These are phyloP conservation scores for Ophiostoma sp. DNA, from an alignment of 2,329 filamentous ascomycete genomes.

Conservation along the genomic window DNA sequence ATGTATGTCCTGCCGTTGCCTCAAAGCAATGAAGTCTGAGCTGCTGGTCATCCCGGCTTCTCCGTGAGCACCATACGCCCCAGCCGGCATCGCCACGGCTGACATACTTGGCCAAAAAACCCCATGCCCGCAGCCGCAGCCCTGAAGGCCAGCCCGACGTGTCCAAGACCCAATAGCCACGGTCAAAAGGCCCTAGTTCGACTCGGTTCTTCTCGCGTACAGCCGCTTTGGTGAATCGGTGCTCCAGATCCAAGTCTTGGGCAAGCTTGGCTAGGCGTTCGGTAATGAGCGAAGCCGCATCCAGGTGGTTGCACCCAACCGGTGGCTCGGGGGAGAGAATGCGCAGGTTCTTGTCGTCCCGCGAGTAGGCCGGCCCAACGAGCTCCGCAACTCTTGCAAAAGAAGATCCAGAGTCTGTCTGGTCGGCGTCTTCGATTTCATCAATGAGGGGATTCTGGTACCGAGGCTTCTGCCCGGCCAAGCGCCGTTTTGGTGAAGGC, in stretches of 20 bases:
- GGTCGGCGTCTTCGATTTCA: slow-evolving; percentile 5
- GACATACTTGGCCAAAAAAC: slow-evolving; percentile 56
- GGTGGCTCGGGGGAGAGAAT: slow-evolving; percentile 52
- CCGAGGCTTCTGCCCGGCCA: background rate
- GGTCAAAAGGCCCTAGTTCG: slow-evolving; percentile 54
- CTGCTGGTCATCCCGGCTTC: slow-evolving; percentile 37
- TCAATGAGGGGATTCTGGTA: background rate
- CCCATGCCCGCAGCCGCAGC: slow-evolving; percentile 54
- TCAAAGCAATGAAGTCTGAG: slow-evolving; percentile 76
- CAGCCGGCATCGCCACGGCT: slow-evolving; percentile 56
- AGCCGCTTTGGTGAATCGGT: slow-evolving; percentile 46
- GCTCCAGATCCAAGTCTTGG: slow-evolving; percentile 45
- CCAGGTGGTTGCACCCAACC: slow-evolving; percentile 41
- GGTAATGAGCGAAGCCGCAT: slow-evolving; percentile 50
- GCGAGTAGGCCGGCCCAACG: background rate
- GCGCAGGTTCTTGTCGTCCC: slow-evolving; percentile 34
- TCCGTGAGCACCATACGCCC: slow-evolving; percentile 56
- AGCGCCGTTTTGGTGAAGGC: slow-evolving; percentile 2
- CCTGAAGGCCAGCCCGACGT: slow-evolving; percentile 48
- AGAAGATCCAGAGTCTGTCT: background rate
- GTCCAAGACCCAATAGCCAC: slow-evolving; percentile 71
- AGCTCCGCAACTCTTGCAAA: background rate
- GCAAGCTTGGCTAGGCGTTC: slow-evolving; percentile 49
- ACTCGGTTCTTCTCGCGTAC: slow-evolving; percentile 33
- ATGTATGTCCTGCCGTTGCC: slow-evolving; percentile 64